phyloP scores from a whole-genome alignment of 192 early-diverging fungal species.

The Funneliformis geosporum region DNA sequence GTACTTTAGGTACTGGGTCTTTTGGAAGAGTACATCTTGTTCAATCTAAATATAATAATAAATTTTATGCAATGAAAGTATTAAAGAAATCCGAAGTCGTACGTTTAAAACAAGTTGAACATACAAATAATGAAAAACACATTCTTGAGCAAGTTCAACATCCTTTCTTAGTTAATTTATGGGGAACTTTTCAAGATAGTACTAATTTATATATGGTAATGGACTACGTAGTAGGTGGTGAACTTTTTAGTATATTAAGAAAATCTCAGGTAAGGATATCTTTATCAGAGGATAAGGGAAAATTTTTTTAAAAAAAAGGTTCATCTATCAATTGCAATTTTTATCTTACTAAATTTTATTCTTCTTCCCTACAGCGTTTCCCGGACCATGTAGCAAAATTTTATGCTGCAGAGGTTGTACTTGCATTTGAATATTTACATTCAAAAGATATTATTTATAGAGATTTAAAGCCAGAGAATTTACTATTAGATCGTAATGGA shows the following conservation, averaged over 20 bases:
- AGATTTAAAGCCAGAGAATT: slow-evolving; percentile 90
- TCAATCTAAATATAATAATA: slow-evolving; percentile 71
- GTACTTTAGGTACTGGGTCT: slow-evolving; percentile 93
- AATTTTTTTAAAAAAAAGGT: no score
- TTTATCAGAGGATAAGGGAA: background rate
- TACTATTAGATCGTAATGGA: slow-evolving; percentile 70
- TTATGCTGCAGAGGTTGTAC: slow-evolving; percentile 86
- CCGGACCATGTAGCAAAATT: slow-evolving; percentile 85
- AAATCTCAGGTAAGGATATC: slow-evolving; percentile 71
- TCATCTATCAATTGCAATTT: background rate
- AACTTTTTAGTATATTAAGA: slow-evolving; percentile 79
- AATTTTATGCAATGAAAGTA: slow-evolving; percentile 97
- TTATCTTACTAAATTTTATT: no score
- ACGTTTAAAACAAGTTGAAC: slow-evolving; percentile 94
- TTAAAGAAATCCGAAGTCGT: slow-evolving; percentile 93
- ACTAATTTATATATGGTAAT: slow-evolving; percentile 92
- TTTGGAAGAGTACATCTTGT: slow-evolving; percentile 97
- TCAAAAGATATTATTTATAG: slow-evolving; percentile 86
- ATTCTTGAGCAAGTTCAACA: slow-evolving; percentile 86
- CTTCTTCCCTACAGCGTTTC: slow-evolving; percentile 62
- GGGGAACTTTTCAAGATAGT: slow-evolving; percentile 93
- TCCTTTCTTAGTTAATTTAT: slow-evolving; percentile 90
- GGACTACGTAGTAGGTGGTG: slow-evolving; percentile 95
- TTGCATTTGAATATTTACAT: slow-evolving; percentile 90
- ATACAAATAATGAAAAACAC: slow-evolving; percentile 95